These are phyloP conservation scores for Phytophthora sp. DNA, from an alignment of 352 stramenopile genomes.

Conservation along the genomic window DNA sequence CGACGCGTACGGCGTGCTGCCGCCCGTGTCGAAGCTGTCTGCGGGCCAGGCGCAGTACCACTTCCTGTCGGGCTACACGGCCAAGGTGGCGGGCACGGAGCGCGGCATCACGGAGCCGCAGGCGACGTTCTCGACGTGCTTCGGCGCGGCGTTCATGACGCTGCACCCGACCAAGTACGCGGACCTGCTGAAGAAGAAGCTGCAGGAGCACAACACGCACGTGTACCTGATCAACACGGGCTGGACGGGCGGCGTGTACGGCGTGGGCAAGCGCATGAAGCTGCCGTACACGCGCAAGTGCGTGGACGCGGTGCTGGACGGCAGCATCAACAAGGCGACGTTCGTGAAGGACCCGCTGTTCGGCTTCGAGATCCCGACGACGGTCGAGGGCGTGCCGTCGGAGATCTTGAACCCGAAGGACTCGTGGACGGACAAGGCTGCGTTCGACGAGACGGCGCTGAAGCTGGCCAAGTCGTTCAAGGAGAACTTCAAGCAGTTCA, in stretches of 20 bases:
- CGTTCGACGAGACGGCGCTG: slow-evolving; percentile 72
- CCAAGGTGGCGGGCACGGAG: too few species aligned
- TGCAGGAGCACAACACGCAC: slow-evolving; percentile 92
- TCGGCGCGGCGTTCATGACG: too few species aligned
- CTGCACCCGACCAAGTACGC: too few species aligned
- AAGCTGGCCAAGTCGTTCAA: slow-evolving; percentile 81
- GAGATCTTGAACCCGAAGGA: slow-evolving; percentile 79
- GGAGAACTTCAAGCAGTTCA: slow-evolving; percentile 88
- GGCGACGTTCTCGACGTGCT: too few species aligned
- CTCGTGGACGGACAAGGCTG: slow-evolving; percentile 77
- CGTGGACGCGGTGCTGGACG: slow-evolving; percentile 75
- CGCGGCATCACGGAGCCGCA: too few species aligned
- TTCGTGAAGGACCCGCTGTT: slow-evolving; percentile 79
- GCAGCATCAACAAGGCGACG: slow-evolving; percentile 62
- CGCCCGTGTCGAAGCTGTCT: too few species aligned
- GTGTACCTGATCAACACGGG: slow-evolving; percentile 98
- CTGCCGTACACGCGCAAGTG: slow-evolving; percentile 88
- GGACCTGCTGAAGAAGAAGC: too few species aligned
- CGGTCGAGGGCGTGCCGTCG: slow-evolving; percentile 66
- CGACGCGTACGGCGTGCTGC: too few species aligned
- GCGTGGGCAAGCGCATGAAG: slow-evolving; percentile 97
- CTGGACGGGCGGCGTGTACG: slow-evolving; percentile 96
- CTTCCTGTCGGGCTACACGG: too few species aligned
- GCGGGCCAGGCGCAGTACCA: too few species aligned
- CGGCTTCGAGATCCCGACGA: slow-evolving; percentile 68